These are phyloP conservation scores for Fusarium pseudoanthophilum DNA, from an alignment of 2,329 filamentous ascomycete species.

Conservation along the genomic window DNA sequence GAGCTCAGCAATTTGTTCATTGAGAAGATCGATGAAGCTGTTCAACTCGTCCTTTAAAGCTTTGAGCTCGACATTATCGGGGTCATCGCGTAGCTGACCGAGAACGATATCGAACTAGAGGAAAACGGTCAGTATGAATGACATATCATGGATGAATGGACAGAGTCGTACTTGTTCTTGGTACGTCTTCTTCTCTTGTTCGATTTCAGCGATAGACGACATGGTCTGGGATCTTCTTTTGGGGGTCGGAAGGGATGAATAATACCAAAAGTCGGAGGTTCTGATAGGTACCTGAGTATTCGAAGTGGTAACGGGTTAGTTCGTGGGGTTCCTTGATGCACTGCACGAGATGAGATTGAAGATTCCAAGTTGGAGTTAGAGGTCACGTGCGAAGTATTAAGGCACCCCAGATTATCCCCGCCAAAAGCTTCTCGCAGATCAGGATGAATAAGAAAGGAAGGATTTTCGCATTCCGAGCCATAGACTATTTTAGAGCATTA, in stretches of 20 bases:
- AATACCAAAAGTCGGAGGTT: not conserved
- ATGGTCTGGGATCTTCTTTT: conserved; percentile 28
- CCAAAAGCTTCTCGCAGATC: conserved; percentile 7
- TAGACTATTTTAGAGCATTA: not conserved
- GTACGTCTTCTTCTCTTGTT: conserved; percentile 65
- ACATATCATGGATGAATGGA: not conserved
- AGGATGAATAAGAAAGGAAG: not conserved
- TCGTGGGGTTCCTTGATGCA: conserved; percentile 1
- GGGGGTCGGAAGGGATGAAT: not conserved
- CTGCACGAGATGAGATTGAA: conserved; percentile 9
- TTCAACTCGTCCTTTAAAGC: conserved; percentile 83
- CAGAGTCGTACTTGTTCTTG: conserved; percentile 63
- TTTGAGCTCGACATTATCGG: conserved; percentile 81
- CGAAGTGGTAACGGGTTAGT: conserved; percentile 8
- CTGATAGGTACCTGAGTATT: not conserved
- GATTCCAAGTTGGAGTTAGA: conserved; percentile 11
- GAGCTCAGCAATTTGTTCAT: conserved; percentile 84
- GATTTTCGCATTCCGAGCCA: not conserved
- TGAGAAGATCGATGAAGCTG: conserved; percentile 80
- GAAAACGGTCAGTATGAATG: conserved; percentile 29
- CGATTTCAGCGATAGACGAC: conserved; percentile 54
- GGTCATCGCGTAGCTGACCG: conserved; percentile 80
- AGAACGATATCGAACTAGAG: conserved; percentile 80
- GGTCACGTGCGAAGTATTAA: conserved; percentile 24
- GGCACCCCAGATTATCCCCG: not conserved